phyloP scores from a whole-genome alignment of 2,329 filamentous ascomycete species.

The Neofusicoccum cordaticola region DNA sequence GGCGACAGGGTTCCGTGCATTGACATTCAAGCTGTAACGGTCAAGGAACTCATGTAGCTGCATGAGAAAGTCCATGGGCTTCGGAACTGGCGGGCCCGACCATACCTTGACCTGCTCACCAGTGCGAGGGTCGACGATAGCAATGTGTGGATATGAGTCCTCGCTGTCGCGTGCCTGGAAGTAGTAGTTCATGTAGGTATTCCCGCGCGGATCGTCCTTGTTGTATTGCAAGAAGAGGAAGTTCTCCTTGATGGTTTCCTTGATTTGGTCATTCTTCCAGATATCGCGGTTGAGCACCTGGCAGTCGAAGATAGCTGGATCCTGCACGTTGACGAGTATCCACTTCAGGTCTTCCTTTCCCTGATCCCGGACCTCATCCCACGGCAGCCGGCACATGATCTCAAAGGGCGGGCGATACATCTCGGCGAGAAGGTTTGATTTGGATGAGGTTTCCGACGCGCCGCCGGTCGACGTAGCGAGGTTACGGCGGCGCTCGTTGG shows the following conservation, averaged over 20 bases:
- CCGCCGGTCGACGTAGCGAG: slow-evolving; percentile 63
- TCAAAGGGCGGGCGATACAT: slow-evolving; percentile 92
- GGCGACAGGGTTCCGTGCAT: slow-evolving; percentile 90
- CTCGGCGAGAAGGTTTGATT: slow-evolving; percentile 78
- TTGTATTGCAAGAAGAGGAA: slow-evolving; percentile 95
- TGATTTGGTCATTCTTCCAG: slow-evolving; percentile 83
- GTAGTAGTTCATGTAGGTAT: slow-evolving; percentile 87
- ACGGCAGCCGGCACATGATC: slow-evolving; percentile 74
- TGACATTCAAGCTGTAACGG: slow-evolving; percentile 82
- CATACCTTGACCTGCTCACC: slow-evolving; percentile 97
- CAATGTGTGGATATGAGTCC: slow-evolving; percentile 94
- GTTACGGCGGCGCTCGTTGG: slow-evolving; percentile 48
- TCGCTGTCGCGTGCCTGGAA: slow-evolving; percentile 74
- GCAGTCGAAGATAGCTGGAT: slow-evolving; percentile 89
- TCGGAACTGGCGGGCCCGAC: slow-evolving; percentile 79
- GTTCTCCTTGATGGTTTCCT: slow-evolving; percentile 79
- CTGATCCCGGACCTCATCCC: slow-evolving; percentile 78
- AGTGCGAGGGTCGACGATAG: slow-evolving; percentile 90
- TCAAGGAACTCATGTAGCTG: slow-evolving; percentile 96
- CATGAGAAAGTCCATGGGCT: slow-evolving; percentile 76
- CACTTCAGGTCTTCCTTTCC: slow-evolving; percentile 90
- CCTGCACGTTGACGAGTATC: slow-evolving; percentile 94
- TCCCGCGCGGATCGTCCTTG: slow-evolving; percentile 75
- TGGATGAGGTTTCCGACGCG: slow-evolving; percentile 63
- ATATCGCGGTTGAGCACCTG: slow-evolving; percentile 91